Evolutionary conservation across 495 filamentous ascomycete species (phyloP).

Genomic region (Thozetella sp.): DNA sequence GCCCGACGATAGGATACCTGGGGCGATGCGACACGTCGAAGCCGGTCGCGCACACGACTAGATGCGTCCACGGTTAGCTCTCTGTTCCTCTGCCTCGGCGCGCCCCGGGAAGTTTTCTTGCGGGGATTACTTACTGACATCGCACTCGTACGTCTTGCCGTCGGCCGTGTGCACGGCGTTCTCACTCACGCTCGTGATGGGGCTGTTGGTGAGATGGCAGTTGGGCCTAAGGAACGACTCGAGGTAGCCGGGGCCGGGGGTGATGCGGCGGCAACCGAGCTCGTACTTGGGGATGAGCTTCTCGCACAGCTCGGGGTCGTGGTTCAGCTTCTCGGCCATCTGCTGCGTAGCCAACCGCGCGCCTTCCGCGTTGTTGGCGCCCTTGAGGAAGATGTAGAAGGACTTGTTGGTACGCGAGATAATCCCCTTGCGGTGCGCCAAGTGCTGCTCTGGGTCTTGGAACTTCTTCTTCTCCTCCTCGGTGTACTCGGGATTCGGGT

Average conservation of each 20-base stretch:
- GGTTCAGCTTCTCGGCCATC: slow-evolving; percentile 25
- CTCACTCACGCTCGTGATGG: slow-evolving; percentile 49
- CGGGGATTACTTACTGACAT: slow-evolving; percentile 4
- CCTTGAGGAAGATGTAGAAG: slow-evolving; percentile 38
- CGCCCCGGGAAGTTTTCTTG: too few relatives aligned
- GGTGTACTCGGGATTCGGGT: slow-evolving; percentile 12
- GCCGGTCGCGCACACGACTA: slow-evolving; percentile 61
- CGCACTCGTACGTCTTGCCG: slow-evolving; percentile 36
- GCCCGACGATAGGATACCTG: slow-evolving; percentile 52
- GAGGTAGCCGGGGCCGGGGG: slow-evolving; percentile 62
- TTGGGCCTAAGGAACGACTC: slow-evolving; percentile 59
- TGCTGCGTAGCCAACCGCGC: slow-evolving; percentile 33
- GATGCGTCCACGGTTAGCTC: too few relatives aligned
- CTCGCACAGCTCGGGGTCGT: slow-evolving; percentile 28
- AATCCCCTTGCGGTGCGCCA: slow-evolving; percentile 23
- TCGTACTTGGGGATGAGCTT: slow-evolving; percentile 56
- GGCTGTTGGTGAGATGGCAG: slow-evolving; percentile 46
- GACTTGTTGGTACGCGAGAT: slow-evolving; percentile 32
- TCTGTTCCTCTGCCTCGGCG: too few relatives aligned
- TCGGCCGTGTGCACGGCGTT: slow-evolving; percentile 47
- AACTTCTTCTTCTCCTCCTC: slow-evolving; percentile 32
- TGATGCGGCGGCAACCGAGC: slow-evolving; percentile 61
- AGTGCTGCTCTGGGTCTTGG: slow-evolving; percentile 20
- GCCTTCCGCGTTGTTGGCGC: slow-evolving; percentile 27
- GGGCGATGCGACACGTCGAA: slow-evolving; percentile 55